These are phyloP conservation scores for Saccharum officinarum DNA, from an alignment of 176 grass and related monocot genomes.

Conservation along the genomic window DNA sequence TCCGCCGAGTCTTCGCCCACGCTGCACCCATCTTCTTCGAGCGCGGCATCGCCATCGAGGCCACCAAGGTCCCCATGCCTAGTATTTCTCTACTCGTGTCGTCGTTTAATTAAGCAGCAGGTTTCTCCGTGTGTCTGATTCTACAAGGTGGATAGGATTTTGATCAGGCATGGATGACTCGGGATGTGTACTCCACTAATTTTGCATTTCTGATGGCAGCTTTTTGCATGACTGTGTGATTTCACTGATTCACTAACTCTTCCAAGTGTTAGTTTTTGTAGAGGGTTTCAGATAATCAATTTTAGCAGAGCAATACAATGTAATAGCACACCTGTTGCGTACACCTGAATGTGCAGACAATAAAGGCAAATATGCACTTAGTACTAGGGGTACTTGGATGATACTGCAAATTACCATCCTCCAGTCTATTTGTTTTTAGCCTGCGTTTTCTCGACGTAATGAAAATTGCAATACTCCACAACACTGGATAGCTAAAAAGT, in stretches of 20 bases:
- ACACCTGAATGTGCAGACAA: neutral
- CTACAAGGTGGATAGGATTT: neutral
- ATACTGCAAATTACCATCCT: neutral
- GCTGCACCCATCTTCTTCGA: slow-evolving; percentile 89
- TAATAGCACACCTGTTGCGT: neutral
- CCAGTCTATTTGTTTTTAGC: neutral
- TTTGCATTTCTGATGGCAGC: neutral
- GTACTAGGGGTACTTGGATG: neutral
- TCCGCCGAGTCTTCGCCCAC: slow-evolving; percentile 91
- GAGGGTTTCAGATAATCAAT: neutral
- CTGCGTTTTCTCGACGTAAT: neutral
- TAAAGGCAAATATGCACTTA: neutral
- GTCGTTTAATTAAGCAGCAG: neutral
- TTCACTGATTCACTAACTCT: neutral
- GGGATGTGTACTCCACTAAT: neutral
- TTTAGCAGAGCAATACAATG: neutral
- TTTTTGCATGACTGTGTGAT: neutral
- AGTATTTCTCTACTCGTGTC: neutral
- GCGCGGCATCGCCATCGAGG: slow-evolving; percentile 72
- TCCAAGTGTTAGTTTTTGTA: neutral
- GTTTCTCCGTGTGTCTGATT: neutral
- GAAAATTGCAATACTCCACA: neutral
- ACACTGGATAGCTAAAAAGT: neutral
- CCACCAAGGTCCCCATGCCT: slow-evolving; percentile 28
- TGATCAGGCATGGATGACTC: neutral